phyloP scores from a whole-genome alignment of 2,329 filamentous ascomycete genomes.

The Cladophialophora immunda region DNA sequence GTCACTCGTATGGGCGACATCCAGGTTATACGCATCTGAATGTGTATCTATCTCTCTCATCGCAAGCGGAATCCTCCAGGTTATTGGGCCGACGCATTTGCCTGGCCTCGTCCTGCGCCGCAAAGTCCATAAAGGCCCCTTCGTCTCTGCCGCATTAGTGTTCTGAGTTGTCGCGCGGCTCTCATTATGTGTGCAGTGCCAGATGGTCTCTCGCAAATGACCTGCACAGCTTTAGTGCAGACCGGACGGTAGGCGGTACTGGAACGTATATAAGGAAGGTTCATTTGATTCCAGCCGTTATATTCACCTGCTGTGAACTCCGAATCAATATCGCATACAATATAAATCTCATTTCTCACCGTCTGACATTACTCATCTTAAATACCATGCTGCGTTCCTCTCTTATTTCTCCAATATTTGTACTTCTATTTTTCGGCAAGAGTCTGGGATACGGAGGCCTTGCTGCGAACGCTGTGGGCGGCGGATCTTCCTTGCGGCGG shows the following conservation, averaged over 20 bases:
- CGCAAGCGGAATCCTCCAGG: too few relatives aligned
- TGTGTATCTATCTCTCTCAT: too few relatives aligned
- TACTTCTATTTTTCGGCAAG: background rate
- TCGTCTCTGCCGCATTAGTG: background rate
- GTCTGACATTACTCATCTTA: background rate
- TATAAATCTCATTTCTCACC: background rate
- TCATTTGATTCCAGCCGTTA: background rate
- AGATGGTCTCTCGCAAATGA: background rate
- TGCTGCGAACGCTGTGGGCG: background rate
- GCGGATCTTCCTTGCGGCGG: background rate
- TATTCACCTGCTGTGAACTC: background rate
- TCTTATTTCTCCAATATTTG: background rate
- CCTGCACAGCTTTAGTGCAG: too few relatives aligned
- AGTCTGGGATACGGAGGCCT: background rate
- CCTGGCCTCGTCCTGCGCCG: background rate
- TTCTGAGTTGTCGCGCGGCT: constrained; percentile 10
- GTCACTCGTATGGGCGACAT: too few relatives aligned
- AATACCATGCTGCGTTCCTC: background rate
- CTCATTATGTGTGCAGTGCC: background rate
- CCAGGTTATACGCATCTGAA: too few relatives aligned
- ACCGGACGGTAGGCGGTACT: background rate
- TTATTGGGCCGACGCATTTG: too few relatives aligned
- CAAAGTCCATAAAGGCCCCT: background rate
- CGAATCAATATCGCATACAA: background rate
- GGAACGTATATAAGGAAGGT: background rate